Evolutionary conservation across 495 filamentous ascomycete genomes (phyloP), one percentile per base, ranked within the genome.

Genomic region (Beverwykella pulmonaria): DNA sequence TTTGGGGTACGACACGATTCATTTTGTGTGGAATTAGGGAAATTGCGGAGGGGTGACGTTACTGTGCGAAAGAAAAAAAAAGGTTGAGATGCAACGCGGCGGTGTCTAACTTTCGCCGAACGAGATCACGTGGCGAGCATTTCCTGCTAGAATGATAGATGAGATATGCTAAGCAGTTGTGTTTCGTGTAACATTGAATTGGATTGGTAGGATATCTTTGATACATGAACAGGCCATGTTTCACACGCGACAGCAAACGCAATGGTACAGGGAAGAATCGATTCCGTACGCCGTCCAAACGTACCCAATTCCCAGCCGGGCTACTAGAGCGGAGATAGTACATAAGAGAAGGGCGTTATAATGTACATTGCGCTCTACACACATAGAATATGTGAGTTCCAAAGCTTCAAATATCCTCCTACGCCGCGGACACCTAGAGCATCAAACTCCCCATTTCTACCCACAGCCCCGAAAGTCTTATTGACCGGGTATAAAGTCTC

Each of bases 271-370:
- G 44, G n/a, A 48, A 61, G 19, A 3, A 9, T 50, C 19, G 32
- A 61, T 61, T 61, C 44, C 8, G 10, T 26, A 26, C 58, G 47
- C 58, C 47, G 47, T n/a, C 22, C 36, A 2, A 44, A n/a, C 26
- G 14, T 15, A 9, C 26, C 34, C 26, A 67, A 25, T 53, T 34
- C 47, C 56, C 19, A 56, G 46, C 26, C 39, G 19, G 39, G 19
- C 27, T 17, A 39, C 59, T 46, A 27, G 65, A 68, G 65, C 15
- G 59, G 65, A 68, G 59, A 68, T 63, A 46, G 52, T 63, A 68
- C 59, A 59, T 41, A 63, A 9, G 44, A 59, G 47, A 53, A 59
- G 26, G 26, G 10, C 10, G 63, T 49, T 55, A 57, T 63, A 58
- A 41, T 63, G 17, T 62, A 67, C 49, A 67, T 27, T 14, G 39